Evolutionary conservation across 1,284 basidiomycete species (phyloP).

Genomic region (Pterulicium gracile): DNA sequence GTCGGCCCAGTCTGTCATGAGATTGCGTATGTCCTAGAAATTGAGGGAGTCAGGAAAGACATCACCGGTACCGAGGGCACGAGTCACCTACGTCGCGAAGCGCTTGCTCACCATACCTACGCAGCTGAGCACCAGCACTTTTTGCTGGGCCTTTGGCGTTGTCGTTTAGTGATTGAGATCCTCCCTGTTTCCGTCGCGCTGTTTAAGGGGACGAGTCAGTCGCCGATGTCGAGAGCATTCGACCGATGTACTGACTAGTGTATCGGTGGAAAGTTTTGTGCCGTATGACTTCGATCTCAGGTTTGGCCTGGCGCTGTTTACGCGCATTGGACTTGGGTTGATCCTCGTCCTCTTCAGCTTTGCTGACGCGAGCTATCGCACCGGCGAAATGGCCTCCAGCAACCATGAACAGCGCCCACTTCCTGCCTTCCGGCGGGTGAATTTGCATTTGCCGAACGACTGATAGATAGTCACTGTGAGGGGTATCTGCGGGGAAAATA

Average conservation of each 20-base stretch:
- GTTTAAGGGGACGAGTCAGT: conserved; percentile 2
- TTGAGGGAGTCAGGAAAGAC: neutral
- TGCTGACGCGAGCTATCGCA: conserved; percentile 67
- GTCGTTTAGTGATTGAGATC: conserved; percentile 88
- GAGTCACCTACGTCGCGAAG: conserved; percentile 64
- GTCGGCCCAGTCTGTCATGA: conserved; percentile 77
- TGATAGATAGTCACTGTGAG: conserved; percentile 34
- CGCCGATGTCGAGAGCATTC: neutral
- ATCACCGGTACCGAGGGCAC: too few species aligned
- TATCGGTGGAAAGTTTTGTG: conserved; percentile 99
- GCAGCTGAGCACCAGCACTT: conserved; percentile 89
- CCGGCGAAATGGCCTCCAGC: conserved; percentile 98
- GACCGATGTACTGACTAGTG: conserved; percentile 62
- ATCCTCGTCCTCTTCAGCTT: conserved; percentile 31
- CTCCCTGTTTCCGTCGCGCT: conserved; percentile 97
- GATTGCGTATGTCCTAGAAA: conserved; percentile 70
- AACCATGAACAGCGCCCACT: conserved; percentile 92
- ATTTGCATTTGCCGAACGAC: conserved; percentile 62
- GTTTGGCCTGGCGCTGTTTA: conserved; percentile 48
- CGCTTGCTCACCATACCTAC: conserved; percentile 92
- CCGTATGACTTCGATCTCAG: conserved; percentile 69
- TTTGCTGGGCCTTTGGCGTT: conserved; percentile 88
- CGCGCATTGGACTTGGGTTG: conserved; percentile 24
- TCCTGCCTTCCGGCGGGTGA: conserved; percentile 51
- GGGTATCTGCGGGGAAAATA: conserved; percentile 46